These are phyloP conservation scores for Notholithocarpus densiflorus DNA, from an alignment of 306 rosid species.

Conservation along the genomic window DNA sequence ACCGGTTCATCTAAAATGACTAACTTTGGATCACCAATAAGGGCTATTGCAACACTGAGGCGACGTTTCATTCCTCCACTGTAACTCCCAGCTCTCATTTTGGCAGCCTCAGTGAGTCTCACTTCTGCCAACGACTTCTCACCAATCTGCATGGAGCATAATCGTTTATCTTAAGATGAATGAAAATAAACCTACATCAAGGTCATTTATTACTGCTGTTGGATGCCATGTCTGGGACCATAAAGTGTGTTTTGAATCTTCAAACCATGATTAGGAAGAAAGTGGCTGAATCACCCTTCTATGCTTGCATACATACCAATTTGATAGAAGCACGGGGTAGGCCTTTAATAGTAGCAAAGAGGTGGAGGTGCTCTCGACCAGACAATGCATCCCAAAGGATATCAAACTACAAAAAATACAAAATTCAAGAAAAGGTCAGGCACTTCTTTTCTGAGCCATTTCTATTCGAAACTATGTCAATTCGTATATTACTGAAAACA, in stretches of 20 bases:
- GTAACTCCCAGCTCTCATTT: slow-evolving; percentile 75
- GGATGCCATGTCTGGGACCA: background rate
- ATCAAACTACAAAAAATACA: slow-evolving; percentile 57
- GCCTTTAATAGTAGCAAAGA: slow-evolving; percentile 84
- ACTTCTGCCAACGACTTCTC: slow-evolving; percentile 66
- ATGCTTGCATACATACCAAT: slow-evolving; percentile 45
- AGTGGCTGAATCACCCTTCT: slow-evolving; percentile 5
- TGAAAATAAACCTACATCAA: background rate
- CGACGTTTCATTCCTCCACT: slow-evolving; percentile 98
- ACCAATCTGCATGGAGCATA: slow-evolving; percentile 41
- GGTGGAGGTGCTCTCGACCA: slow-evolving; percentile 80
- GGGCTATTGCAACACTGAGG: slow-evolving; percentile 87
- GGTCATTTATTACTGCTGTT: background rate
- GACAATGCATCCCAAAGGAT: slow-evolving; percentile 83
- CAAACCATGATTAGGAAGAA: background rate
- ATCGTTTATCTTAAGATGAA: slow-evolving; percentile 17
- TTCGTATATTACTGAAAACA: slow-evolving; percentile 3
- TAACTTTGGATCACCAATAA: slow-evolving; percentile 83
- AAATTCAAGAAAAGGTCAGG: slow-evolving; percentile 17
- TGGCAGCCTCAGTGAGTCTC: slow-evolving; percentile 67
- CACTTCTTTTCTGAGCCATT: background rate
- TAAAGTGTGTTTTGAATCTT: background rate
- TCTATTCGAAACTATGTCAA: background rate
- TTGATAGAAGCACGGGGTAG: slow-evolving; percentile 54
- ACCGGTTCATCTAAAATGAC: slow-evolving; percentile 91